Evolutionary conservation across 2,329 filamentous ascomycete genomes (phyloP).

Genomic region (Cladosporium sp.): DNA sequence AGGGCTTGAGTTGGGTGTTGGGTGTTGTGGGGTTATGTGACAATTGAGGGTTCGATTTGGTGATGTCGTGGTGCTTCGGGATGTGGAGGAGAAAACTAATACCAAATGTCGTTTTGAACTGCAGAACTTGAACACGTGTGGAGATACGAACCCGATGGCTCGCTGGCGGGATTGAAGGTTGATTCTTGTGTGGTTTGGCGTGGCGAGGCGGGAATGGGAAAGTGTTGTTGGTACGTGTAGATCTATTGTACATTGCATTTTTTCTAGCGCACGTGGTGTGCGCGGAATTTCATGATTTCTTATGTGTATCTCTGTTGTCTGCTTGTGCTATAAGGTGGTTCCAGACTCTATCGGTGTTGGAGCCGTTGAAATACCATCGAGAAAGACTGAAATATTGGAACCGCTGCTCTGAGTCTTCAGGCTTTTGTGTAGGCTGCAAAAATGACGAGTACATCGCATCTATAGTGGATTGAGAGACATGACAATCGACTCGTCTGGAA

Average conservation of each 20-base stretch:
- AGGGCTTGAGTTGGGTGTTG: slow-evolving; percentile 22
- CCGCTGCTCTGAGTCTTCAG: background rate
- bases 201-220: background rate
- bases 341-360: background rate
- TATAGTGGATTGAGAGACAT: background rate
- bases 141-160: background rate
- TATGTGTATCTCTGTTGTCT: background rate
- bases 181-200: background rate
- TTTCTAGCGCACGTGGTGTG: background rate
- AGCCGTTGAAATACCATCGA: background rate
- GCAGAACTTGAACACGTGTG: background rate
- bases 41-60: background rate
- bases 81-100: slow-evolving; percentile 11
- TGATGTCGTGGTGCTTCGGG: background rate
- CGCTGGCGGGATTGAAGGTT: background rate
- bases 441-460: background rate
- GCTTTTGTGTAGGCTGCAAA: background rate
- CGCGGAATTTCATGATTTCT: background rate
- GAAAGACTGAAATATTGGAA: background rate
- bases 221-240: background rate
- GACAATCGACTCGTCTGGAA: background rate
- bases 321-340: background rate
- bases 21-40: slow-evolving; percentile 26
- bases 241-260: background rate
- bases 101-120: background rate